Base-by-base conservation (phyloP, 768 basidiomycete species). In the Calocybe indica region DNA sequence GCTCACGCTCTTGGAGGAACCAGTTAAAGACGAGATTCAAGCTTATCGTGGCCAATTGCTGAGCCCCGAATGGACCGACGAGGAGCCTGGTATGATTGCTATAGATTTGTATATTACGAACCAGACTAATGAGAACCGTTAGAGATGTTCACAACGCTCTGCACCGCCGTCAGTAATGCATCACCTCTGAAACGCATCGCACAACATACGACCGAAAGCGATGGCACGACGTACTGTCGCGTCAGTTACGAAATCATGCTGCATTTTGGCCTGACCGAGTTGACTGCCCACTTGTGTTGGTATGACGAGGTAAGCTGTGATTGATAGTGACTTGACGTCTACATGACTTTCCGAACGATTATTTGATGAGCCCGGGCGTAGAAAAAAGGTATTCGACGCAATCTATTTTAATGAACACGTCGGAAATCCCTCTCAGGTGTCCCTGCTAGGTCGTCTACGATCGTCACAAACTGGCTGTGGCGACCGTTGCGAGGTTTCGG, bases 221-320 rank as follows among this genome's bases (percentile, higher is more conserved):
- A 52, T 10, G 45, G 37, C 6, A 37, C 33, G 29, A n/a, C 28
- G 7, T 57, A 49, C 44, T 61, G 45, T 41, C 33, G 40, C 13
- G 28, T 61, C 9, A 46, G 53, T n/a, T 55, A 50, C 40, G 55
- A 57, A 6, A 47, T 58, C 37, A 51, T 55, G 6, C 49, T 59
- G 11, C 48, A 37, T 2, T 57, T 61, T 42, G 59, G 57, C 8
- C 37, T 57, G 15, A 58, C 59, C 6, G 59, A 59, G 38, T 48
- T 59, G 8, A 54, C 48, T 11, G 57, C 59, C 6, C 56, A 59
- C 22, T 50, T 58, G 3, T 50, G 37, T 6, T 60, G 59, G 57
- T 47, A 22, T 10, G 55, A 60, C 22, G 22, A 57, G 37, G 59
- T 55, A 35, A 12, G 57, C 50, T 31, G 33, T 13, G 22, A 22